Base-by-base conservation (phyloP, 2,329 filamentous ascomycete genomes). In the Lachnellula suecica region DNA sequence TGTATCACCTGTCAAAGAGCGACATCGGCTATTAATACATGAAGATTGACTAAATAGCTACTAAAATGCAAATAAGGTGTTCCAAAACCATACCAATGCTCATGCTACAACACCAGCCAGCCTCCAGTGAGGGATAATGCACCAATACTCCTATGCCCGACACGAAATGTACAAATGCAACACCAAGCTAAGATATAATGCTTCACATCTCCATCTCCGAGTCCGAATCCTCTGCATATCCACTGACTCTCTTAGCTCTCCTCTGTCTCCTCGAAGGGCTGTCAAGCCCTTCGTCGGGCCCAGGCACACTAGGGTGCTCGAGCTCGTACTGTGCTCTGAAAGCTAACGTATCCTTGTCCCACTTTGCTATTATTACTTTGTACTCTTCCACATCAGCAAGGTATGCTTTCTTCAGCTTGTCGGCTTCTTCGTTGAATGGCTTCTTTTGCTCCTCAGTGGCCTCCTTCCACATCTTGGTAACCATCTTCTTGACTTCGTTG, bases 401-500 rank as follows among this genome's bases (percentile, higher is more conserved):
- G 59, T 91, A 88, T 2, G 72, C 75, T 52, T 79, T 76, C 67
- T 92, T 92, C 60, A 90, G 87, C 47, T 79, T 78, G 49, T 85
- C 79, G 4, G 88, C 89, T 67, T 86, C 79, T 24, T 91, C 85
- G 44, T 92, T 80, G 64, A 89, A 97, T 1, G 91, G 92, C 66
- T 81, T 79, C 65, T 87, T 89, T 61, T 84, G 80, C 41, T 88
- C 88, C 5, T 83, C 77, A 2, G 78, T 72, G 0, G 89, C 84
- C 45, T 89, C 87, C 61, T 88, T 89, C 94, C 94, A 99, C 85
- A 94, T 92, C 66, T 88, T 87, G 24, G 92, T 92, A 9, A 94
- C 83, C 68, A 91, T 90, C 46, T 85, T 82, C 29, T 94, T 88
- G 51, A 97, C 88, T 65, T 96, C 90, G 63, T 91, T 95, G 6